These are phyloP conservation scores for Aspergillus sp. DNA, from an alignment of 2,329 filamentous ascomycete genomes.

Conservation along the genomic window DNA sequence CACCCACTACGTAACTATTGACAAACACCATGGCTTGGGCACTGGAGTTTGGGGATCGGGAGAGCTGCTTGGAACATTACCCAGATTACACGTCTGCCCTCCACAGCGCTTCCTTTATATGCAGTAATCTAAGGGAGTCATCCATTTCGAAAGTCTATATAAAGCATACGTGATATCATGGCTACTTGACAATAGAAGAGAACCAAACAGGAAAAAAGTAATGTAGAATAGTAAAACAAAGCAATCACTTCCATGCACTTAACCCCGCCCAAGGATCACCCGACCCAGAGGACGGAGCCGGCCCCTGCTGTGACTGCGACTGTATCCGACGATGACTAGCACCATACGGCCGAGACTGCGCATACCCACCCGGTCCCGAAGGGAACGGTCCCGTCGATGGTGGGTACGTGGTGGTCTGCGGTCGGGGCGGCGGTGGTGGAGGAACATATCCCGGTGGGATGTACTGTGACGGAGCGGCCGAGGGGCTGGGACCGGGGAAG, in stretches of 20 bases:
- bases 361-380: constrained; percentile 49
- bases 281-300: constrained; percentile 1
- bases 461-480: constrained; percentile 35
- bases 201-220: background rate
- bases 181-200: background rate
- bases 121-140: too few species aligned
- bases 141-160: constrained; percentile 6
- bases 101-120: too few species aligned
- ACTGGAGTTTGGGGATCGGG: too few species aligned
- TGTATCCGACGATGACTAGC: constrained; percentile 29
- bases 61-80: too few species aligned
- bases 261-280: constrained; percentile 63
- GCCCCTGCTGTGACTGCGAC: constrained; percentile 28
- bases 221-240: background rate
- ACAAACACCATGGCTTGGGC: too few species aligned
- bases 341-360: constrained; percentile 39
- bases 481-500: constrained; percentile 24
- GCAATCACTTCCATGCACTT: constrained; percentile 56
- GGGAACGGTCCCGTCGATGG: constrained; percentile 47
- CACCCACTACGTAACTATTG: too few species aligned
- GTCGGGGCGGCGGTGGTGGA: constrained; percentile 58
- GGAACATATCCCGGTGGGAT: constrained; percentile 58
- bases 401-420: constrained; percentile 42
- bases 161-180: constrained; percentile 12
- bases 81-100: too few species aligned